Evolutionary conservation across 2,329 filamentous ascomycete species (phyloP).

Genomic region (Exophiala sp.): DNA sequence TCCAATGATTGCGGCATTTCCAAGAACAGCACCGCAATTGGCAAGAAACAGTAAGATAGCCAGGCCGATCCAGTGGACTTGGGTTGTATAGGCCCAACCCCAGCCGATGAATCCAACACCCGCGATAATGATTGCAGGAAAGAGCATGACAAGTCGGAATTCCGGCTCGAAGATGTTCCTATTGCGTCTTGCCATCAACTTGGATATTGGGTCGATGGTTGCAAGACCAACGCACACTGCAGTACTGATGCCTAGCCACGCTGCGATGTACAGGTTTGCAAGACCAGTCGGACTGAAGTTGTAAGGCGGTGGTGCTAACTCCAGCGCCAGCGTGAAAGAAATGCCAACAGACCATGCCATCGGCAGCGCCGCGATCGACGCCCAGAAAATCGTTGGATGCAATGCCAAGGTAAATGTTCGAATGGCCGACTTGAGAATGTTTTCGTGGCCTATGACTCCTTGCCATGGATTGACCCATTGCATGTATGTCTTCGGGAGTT

Average conservation of each 20-base stretch:
- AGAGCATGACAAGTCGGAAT: conserved; percentile 81
- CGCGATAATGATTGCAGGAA: conserved; percentile 73
- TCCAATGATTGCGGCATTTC: conserved; percentile 88
- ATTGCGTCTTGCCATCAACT: conserved; percentile 75
- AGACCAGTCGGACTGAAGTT: conserved; percentile 76
- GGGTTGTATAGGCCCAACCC: conserved; percentile 78
- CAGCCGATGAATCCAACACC: conserved; percentile 87
- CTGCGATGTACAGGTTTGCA: conserved; percentile 82
- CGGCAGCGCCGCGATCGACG: conserved; percentile 5
- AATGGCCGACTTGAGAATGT: conserved; percentile 3
- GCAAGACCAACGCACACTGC: conserved; percentile 86
- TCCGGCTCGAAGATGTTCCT: conserved; percentile 92
- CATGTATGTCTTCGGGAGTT: conserved; percentile 4
- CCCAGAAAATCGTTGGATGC: conserved; percentile 7
- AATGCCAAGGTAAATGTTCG: conserved; percentile 5
- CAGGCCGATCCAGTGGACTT: conserved; percentile 81
- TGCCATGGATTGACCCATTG: conserved; percentile 9
- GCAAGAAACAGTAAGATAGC: conserved; percentile 88
- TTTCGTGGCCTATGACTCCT: conserved; percentile 1
- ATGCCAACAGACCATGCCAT: conserved; percentile 10
- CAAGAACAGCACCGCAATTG: conserved; percentile 85
- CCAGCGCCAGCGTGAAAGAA: conserved; percentile 5
- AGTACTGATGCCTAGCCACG: conserved; percentile 80
- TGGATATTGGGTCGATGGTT: conserved; percentile 79
- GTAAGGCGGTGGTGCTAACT: conserved; percentile 47